Conservation (phyloP, 148 eudicot species). For the Chenopodium album region DNA sequence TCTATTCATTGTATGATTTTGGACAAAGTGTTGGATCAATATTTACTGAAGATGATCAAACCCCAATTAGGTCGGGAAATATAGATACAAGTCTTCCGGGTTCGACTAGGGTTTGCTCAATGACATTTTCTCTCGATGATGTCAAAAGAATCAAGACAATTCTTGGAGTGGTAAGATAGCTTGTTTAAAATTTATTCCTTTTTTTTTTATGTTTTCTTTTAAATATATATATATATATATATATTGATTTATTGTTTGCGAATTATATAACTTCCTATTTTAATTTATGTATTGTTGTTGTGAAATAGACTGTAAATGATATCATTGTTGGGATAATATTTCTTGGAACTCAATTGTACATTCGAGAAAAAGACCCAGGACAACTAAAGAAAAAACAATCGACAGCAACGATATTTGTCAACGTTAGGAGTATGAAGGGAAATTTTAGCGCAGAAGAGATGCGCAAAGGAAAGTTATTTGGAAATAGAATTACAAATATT, state of each 20-base stretch:
- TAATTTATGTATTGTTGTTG: background rate
- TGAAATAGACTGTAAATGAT: conserved; percentile 48
- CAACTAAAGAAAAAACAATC: conserved; percentile 13
- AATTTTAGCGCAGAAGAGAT: conserved; percentile 42
- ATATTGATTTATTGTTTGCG: too few species aligned
- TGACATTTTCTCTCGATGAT: conserved; percentile 27
- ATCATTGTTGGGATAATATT: conserved; percentile 40
- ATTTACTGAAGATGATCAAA: conserved; percentile 24
- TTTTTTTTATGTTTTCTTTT: too few species aligned
- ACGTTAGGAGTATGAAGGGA: conserved; percentile 40
- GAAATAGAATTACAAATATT: conserved; percentile 43
- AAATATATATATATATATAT: too few species aligned
- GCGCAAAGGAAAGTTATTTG: conserved; percentile 44
- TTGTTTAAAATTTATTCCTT: background rate
- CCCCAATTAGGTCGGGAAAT: conserved; percentile 40
- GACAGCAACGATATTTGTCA: conserved; percentile 44
- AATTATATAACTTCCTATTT: too few species aligned
- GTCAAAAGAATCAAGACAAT: conserved; percentile 34
- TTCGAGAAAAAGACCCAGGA: conserved; percentile 24
- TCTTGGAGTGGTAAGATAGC: conserved; percentile 41
- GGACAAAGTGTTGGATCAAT: conserved; percentile 20
- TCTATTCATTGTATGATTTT: conserved; percentile 27
- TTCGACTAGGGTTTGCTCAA: conserved; percentile 19
- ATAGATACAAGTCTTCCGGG: conserved; percentile 13
- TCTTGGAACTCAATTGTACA: conserved; percentile 41